Conservation (phyloP, 2,329 filamentous ascomycete genomes). For the Rutstroemia sp. region DNA sequence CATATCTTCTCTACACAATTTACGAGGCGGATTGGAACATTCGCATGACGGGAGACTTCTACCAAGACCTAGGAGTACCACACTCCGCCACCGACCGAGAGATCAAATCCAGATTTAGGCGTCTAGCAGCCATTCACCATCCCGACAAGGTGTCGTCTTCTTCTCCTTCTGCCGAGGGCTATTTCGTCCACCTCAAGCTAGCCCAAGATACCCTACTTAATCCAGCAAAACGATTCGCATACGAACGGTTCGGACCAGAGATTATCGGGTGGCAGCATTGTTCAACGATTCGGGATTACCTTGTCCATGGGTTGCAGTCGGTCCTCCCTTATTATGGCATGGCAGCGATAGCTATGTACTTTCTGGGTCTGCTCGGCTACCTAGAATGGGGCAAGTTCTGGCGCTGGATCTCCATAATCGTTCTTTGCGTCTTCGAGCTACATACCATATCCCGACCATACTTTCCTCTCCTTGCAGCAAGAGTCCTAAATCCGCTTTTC, state of each 20-base stretch:
- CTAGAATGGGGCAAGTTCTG: constrained; percentile 60
- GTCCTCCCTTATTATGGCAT: constrained; percentile 54
- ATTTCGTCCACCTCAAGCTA: constrained; percentile 77
- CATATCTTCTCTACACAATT: constrained; percentile 86
- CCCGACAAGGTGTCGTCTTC: constrained; percentile 42
- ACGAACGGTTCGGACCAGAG: constrained; percentile 78
- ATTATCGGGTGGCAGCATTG: constrained; percentile 60
- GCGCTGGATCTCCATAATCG: constrained; percentile 51
- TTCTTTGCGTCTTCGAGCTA: constrained; percentile 49
- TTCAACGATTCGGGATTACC: constrained; percentile 64
- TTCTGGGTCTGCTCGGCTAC: constrained; percentile 58
- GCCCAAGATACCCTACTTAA: constrained; percentile 79
- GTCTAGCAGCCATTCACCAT: constrained; percentile 9
- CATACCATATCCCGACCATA: constrained; percentile 47
- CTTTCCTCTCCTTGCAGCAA: constrained; percentile 39
- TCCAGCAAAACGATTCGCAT: constrained; percentile 72
- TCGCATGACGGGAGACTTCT: constrained; percentile 66
- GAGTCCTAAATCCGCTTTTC: constrained; percentile 39
- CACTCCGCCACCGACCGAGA: constrained; percentile 63
- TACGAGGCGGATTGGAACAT: constrained; percentile 86
- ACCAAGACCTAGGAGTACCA: constrained; percentile 66
- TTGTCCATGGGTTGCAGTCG: constrained; percentile 56
- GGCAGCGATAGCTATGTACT: constrained; percentile 50
- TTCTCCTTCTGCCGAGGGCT: constrained; percentile 32
- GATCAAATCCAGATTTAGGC: constrained; percentile 69